A percentile compares a stretch with the other conserved stretches of the same genome.
phyloP scores from a whole-genome alignment of 352 stramenopile genomes.

The Phytophthora pini region DNA sequence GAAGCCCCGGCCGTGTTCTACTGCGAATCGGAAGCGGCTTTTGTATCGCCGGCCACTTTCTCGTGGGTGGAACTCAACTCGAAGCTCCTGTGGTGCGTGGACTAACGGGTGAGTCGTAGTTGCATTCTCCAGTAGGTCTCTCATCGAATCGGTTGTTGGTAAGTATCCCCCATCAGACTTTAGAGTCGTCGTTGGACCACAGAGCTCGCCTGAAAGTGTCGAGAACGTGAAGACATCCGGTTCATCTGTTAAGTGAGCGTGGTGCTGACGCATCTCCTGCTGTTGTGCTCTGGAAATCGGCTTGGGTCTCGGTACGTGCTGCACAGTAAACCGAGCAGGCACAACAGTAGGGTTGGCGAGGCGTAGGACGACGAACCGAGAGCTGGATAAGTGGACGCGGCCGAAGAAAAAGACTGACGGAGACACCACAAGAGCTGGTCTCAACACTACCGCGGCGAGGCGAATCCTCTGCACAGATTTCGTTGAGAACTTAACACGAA shows the following conservation, averaged over 20 bases:
- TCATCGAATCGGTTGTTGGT: constrained; percentile 46
- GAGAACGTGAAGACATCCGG: constrained; percentile 70
- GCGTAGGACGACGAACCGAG: constrained; percentile 50
- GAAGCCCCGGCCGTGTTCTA: constrained; percentile 65
- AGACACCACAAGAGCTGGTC: constrained; percentile 64
- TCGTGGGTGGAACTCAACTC: constrained; percentile 57
- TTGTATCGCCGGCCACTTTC: constrained; percentile 52
- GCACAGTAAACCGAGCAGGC: constrained; percentile 56
- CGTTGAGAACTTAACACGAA: constrained; percentile 77
- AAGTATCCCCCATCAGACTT: constrained; percentile 54
- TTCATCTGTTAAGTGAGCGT: constrained; percentile 66
- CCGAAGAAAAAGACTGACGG: constrained; percentile 75
- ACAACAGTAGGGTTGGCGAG: constrained; percentile 74
- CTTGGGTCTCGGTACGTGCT: constrained; percentile 59
- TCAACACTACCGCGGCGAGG: constrained; percentile 53
- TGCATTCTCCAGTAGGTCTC: constrained; percentile 35
- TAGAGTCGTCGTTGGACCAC: constrained; percentile 65
- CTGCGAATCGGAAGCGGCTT: constrained; percentile 73
- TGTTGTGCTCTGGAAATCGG: constrained; percentile 64
- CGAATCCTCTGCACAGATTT: constrained; percentile 65
- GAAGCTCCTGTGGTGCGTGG: constrained; percentile 48
- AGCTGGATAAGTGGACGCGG: constrained; percentile 58
- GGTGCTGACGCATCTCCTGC: constrained; percentile 56
- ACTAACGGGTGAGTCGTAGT: constrained; percentile 42
- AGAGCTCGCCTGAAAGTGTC: constrained; percentile 43